Base-by-base conservation (phyloP, 257 asterid species). In the Cinchona pubescens region DNA sequence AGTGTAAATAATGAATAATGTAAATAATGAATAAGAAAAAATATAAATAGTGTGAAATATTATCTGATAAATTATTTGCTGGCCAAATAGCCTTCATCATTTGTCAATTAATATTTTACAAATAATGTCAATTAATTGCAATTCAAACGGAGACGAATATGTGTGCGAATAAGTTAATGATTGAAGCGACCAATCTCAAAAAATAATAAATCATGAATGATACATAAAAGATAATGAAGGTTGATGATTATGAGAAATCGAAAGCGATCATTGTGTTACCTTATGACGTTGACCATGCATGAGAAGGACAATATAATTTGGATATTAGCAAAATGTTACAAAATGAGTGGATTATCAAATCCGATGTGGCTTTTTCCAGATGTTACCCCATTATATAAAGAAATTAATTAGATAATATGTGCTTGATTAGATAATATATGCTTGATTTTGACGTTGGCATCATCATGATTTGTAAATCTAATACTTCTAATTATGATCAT, bases 271-370 rank as follows among this genome's bases (percentile, higher is more conserved):
- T 53, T 66, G 56, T 40, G 68, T 56, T 49, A 58, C 30, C 18
- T 53, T 32, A 27, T 35, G 79, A 53, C 1, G 66, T 65, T 66
- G 74, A 75, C 58, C 58, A 27, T 66, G 14, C 73, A 75, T 40
- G 49, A 27, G 37, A 21, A 15, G 43, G 43, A 67, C 58, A 63
- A 16, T 13, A 7, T 34, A 34, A 19, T 32, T 46, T 27, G 18
- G 45, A 34, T 49, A 30, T 30, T 18, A 51, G n/a, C 65, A 71
- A 43, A 27, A 71, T 21, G 35, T 53, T 11, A 30, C 12, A 10
- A 51, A 7, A 53, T 51, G 46, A 69, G 7, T 71, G 43, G 29
- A 16, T 18, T 10, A 48, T 30, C 18, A 15, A n/a, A n/a, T n/a
- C n/a, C n/a, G n/a, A n/a, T n/a, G n/a, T n/a, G n/a, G 19, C 12